Evolutionary conservation across 208 protist genomes (phyloP).

Genomic region (Perkinsela sp.): DNA sequence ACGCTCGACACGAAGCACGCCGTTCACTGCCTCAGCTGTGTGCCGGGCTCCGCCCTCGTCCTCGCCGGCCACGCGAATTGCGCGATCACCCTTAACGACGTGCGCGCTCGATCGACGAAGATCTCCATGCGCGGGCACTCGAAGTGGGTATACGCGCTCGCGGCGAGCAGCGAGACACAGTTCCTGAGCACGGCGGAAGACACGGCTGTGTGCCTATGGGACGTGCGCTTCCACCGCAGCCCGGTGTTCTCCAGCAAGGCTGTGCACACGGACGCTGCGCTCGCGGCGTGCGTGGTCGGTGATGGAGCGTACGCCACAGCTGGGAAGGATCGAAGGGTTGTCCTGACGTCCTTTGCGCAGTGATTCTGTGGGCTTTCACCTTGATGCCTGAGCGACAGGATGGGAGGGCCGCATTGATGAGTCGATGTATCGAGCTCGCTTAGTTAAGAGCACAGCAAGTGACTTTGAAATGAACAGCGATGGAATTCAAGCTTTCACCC

Average conservation of each 20-base stretch:
- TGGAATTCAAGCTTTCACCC: too few relatives aligned
- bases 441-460: too few relatives aligned
- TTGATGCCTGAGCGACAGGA: too few relatives aligned
- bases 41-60: neutral
- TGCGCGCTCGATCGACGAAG: neutral
- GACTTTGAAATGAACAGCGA: too few relatives aligned
- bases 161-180: neutral
- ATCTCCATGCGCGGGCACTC: neutral
- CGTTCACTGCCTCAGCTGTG: neutral
- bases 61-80: neutral
- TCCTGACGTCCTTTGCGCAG: neutral
- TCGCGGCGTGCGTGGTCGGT: neutral
- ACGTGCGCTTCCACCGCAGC: neutral
- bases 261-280: neutral
- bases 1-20: neutral
- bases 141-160: neutral
- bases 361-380: too few relatives aligned
- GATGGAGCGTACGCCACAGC: neutral
- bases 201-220: neutral
- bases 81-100: neutral
- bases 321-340: neutral
- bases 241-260: neutral
- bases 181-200: neutral
- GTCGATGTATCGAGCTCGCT: too few relatives aligned
- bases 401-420: too few relatives aligned